Evolutionary conservation across 2,329 filamentous ascomycete genomes (phyloP).

Genomic region (Fusarium compactum): DNA sequence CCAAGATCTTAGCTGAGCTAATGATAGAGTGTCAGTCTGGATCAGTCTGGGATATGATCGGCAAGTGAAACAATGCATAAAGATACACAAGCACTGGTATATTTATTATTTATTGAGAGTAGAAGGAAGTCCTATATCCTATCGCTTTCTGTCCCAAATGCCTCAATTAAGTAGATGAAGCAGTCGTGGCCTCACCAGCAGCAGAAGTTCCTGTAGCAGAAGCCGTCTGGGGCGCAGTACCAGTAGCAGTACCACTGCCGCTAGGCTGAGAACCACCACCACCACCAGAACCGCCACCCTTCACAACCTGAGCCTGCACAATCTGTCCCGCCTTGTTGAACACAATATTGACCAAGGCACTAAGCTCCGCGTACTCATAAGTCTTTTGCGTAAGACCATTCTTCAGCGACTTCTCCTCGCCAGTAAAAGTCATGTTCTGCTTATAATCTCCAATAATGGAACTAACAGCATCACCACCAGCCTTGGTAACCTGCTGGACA

Average conservation of each 20-base stretch:
- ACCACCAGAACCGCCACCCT: conserved; percentile 1
- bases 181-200: neutral
- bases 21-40: neutral
- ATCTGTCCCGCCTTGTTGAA: conserved; percentile 32
- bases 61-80: neutral
- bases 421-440: conserved; percentile 30
- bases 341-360: conserved; percentile 23
- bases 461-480: conserved; percentile 15
- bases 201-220: conserved; percentile 4
- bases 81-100: neutral
- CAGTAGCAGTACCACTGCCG: neutral
- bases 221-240: conserved; percentile 5
- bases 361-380: conserved; percentile 25
- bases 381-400: conserved; percentile 24
- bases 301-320: conserved; percentile 25
- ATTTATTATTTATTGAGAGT: neutral
- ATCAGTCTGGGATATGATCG: neutral
- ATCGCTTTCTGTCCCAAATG: neutral
- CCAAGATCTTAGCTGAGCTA: neutral
- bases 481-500: conserved; percentile 23
- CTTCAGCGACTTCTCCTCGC: conserved; percentile 16
- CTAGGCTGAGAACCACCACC: neutral
- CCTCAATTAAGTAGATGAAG: neutral
- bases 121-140: neutral
- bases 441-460: conserved; percentile 30